These are phyloP conservation scores for Collybia mongolica DNA, from an alignment of 768 basidiomycete genomes.

Conservation along the genomic window DNA sequence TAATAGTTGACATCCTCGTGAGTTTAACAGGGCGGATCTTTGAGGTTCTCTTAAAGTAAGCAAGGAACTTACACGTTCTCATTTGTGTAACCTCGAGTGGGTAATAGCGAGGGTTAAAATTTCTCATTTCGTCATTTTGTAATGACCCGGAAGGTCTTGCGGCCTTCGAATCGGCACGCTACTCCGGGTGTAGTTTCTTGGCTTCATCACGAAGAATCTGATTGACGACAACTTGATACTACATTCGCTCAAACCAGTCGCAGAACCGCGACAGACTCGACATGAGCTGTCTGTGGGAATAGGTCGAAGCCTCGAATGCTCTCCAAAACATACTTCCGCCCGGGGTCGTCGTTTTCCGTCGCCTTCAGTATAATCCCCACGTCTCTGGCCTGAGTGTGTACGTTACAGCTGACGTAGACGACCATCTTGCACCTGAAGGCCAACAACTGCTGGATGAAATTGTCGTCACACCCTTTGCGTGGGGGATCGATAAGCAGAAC, in stretches of 20 bases:
- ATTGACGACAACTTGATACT: no score
- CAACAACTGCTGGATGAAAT: constrained; percentile 76
- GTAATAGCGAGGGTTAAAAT: no score
- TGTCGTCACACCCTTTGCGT: constrained; percentile 88
- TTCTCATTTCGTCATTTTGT: no score
- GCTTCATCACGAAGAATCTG: no score
- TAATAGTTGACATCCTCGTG: no score
- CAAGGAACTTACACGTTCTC: no score
- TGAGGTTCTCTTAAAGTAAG: no score
- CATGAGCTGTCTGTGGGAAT: constrained; percentile 96
- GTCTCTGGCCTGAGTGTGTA: constrained; percentile 90
- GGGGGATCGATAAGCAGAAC: constrained; percentile 88
- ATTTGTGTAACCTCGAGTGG: no score
- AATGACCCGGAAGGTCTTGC: no score
- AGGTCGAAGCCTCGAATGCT: constrained; percentile 88
- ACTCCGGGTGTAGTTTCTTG: no score
- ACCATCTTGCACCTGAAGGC: constrained; percentile 64
- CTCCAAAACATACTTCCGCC: constrained; percentile 70
- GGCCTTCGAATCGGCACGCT: no score
- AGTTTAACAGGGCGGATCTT: no score
- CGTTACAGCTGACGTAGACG: constrained; percentile 94
- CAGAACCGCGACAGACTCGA: constrained; percentile 78
- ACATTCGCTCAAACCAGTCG: constrained; percentile 32
- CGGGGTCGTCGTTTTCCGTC: constrained; percentile 32
- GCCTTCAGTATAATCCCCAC: constrained; percentile 68